Conservation (phyloP, 768 basidiomycete genomes). For the Mycena venus region DNA sequence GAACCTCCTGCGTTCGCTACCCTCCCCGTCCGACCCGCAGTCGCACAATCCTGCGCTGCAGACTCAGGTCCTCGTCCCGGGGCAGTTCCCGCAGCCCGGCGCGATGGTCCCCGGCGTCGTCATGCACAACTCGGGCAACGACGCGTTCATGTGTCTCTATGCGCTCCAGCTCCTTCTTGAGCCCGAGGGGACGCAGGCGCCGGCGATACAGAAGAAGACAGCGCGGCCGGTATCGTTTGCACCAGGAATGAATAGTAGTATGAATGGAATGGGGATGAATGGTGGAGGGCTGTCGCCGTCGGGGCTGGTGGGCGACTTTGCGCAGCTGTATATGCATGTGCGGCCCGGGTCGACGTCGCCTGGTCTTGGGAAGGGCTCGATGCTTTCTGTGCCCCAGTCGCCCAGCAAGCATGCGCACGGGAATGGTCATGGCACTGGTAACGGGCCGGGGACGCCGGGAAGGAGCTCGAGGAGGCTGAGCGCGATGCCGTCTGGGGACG, state of each 20-base stretch:
- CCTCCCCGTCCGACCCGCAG: conserved; percentile 43
- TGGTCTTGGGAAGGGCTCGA: conserved; percentile 1
- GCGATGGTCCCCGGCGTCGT: conserved; percentile 52
- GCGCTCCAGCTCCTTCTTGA: conserved; percentile 79
- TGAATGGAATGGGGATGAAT: not conserved
- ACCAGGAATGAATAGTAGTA: not conserved
- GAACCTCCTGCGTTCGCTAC: conserved; percentile 72
- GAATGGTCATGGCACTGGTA: conserved; percentile 7
- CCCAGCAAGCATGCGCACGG: conserved; percentile 19
- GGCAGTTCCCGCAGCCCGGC: conserved; percentile 26
- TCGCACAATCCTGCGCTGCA: conserved; percentile 25
- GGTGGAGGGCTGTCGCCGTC: conserved; percentile 5
- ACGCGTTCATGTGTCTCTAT: conserved; percentile 78
- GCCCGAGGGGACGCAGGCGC: conserved; percentile 57
- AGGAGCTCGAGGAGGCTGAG: conserved; percentile 29
- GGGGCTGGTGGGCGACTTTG: conserved; percentile 27
- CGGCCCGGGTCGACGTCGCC: conserved; percentile 17
- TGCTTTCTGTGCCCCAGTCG: conserved; percentile 19
- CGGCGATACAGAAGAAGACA: conserved; percentile 46
- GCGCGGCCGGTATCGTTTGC: conserved; percentile 24
- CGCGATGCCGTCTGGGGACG: conserved; percentile 19
- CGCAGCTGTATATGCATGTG: conserved; percentile 24
- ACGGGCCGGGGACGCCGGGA: not conserved
- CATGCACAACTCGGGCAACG: conserved; percentile 85
- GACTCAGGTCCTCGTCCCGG: conserved; percentile 23